Evolutionary conservation across 225 moss, liverwort and hornwort genomes (phyloP), one percentile per base, ranked within the genome.

Genomic region (Climacium dendroides): DNA sequence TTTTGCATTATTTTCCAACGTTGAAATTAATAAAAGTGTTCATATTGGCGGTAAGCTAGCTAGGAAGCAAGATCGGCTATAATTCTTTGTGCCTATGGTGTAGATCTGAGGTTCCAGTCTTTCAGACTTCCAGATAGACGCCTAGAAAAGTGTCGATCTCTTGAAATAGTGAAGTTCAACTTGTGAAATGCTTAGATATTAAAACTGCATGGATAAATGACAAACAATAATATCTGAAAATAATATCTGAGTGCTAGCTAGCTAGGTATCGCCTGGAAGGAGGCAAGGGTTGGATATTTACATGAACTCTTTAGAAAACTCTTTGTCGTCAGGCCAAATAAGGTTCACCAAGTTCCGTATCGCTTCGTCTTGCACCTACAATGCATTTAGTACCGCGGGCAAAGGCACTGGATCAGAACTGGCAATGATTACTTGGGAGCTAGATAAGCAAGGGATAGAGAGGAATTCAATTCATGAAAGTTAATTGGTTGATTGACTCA

Each of bases 351-450:
- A 24, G 71, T 86, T 91, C 73, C 70, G 87, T 30, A 93, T 91
- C 29, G 88, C 81, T 75, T 91, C 89, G 19, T 88, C 84, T 23
- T 84, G 77, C 48, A 90, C 92, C 92, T 92, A 77, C 55, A 59
- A 82, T 75, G 59, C 69, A 69, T 25, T 79, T 20, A 43, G 41
- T 39, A 17, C 45, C 19, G 35, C 83, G 8, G 23, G 6, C 29
- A 61, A 17, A 61, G 35, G n/a, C 74, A 61, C 19, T 34, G 43
- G 41, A 58, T 83, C 37, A 85, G 37, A 59, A 84, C 18, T 73
- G 26, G 23, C 25, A 84, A 34, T 25, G 83, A 11, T 15, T 57
- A 71, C 11, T 11, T 43, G 26, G 32, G 55, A 70, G 57, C 57
- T 55, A 53, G 23, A 45, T 80, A 7, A 61, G 45, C 41, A 45